Conservation (phyloP, 2,329 filamentous ascomycete genomes). For the Scorias spongiosa region DNA sequence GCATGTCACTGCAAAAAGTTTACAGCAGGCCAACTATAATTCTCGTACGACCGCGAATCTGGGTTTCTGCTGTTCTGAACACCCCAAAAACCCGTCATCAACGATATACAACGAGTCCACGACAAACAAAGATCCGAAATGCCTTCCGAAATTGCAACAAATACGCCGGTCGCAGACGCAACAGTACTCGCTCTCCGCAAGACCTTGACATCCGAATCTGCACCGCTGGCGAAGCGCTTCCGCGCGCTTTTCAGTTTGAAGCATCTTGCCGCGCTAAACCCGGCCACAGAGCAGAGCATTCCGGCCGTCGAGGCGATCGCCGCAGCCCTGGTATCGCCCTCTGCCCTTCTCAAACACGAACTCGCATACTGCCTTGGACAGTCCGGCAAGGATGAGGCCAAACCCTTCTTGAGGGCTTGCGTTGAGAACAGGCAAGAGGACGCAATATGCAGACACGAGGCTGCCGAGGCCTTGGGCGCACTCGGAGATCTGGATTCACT, state of each 20-base stretch:
- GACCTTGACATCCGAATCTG: conserved; percentile 63
- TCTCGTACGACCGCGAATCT: no score
- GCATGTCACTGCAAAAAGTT: no score
- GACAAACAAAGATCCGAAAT: no score
- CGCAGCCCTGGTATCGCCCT: conserved; percentile 68
- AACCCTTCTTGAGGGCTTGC: conserved; percentile 56
- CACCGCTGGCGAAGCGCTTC: conserved; percentile 77
- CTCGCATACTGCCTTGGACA: conserved; percentile 94
- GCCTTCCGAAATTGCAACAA: no score
- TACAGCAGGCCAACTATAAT: no score
- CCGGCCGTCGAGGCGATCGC: conserved; percentile 69
- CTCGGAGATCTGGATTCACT: conserved; percentile 62
- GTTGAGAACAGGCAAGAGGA: conserved; percentile 71
- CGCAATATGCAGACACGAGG: conserved; percentile 90
- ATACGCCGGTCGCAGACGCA: conserved; percentile 11
- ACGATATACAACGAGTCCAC: not conserved
- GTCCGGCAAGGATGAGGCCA: conserved; percentile 60
- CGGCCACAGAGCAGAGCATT: conserved; percentile 40
- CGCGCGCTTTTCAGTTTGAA: conserved; percentile 96
- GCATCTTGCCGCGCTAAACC: conserved; percentile 61
- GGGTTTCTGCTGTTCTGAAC: no score
- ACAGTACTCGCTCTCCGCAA: conserved; percentile 53
- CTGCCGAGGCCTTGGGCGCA: conserved; percentile 84
- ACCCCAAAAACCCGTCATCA: not conserved
- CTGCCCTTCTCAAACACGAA: conserved; percentile 87